These are phyloP conservation scores for Colletotrichum tanaceti DNA, from an alignment of 2,329 filamentous ascomycete species.

Conservation along the genomic window DNA sequence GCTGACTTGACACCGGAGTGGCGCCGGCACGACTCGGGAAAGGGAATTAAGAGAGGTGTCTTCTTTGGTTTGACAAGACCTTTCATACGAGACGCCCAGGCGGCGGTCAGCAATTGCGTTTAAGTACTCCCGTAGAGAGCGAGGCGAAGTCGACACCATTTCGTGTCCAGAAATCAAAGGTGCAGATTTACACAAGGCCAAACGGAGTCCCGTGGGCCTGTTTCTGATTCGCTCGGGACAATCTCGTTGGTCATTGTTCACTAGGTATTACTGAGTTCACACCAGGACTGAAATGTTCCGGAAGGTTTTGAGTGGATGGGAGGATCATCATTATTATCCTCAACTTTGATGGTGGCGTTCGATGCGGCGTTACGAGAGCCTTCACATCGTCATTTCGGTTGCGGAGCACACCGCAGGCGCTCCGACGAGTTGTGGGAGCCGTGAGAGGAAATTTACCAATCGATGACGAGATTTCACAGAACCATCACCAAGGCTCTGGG, in stretches of 20 bases:
- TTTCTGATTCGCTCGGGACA: not conserved
- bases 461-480: slow-evolving; percentile 14
- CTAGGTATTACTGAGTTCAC: not conserved
- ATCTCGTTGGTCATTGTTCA: slow-evolving; percentile 3
- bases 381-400: slow-evolving; percentile 7
- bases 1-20: not conserved
- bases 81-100: slow-evolving; percentile 4
- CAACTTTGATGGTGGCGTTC: not conserved
- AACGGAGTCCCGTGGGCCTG: not conserved
- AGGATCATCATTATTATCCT: not conserved
- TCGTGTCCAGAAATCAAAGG: not conserved
- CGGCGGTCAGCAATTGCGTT: not conserved
- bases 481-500: slow-evolving; percentile 31
- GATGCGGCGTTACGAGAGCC: not conserved
- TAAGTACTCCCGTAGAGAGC: not conserved
- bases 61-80: not conserved
- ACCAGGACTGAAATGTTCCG: too few relatives aligned
- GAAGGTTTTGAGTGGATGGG: not conserved
- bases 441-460: slow-evolving; percentile 6
- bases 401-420: not conserved
- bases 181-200: slow-evolving; percentile 23
- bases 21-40: not conserved
- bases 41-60: too few relatives aligned
- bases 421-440: not conserved
- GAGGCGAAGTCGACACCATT: not conserved